Evolutionary conservation across 2,329 filamentous ascomycete species (phyloP), one percentile per base, ranked within the genome.

Genomic region (Fusarium sublunatum): DNA sequence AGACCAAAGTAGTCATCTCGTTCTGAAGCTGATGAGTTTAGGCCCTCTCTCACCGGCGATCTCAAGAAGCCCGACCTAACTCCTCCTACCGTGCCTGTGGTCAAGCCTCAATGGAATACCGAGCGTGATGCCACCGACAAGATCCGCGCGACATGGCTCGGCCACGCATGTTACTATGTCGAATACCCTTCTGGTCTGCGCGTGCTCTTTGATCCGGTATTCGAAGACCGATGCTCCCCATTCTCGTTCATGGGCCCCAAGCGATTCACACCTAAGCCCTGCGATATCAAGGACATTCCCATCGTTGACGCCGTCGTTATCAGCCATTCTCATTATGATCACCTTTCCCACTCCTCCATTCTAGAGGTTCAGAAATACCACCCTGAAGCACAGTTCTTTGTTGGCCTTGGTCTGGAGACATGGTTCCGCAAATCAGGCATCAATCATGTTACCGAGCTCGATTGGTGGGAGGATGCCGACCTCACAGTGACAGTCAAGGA

Each of bases 151-250:
- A 98, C 94, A 36, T 97, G 94, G 94, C 87, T 98, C 3, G 94
- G 94, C 32, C 94, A 98, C 75, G 93, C 94, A 4, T 97, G 93
- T 79, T 97, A 93, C 79, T 93, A 92, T 71, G 87, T 96, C 68
- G 94, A 97, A 76, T 97, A 93, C 70, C 92, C 93, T 2, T 84
- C 86, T 12, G 94, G 94, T 1, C 81, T 98, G 49, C 88, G 94
- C 51, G 92, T 96, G 4, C 85, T 98, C 4, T 97, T 97, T 74
- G 94, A 97, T 72, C 94, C 94, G 2, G 93, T 97, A 31, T 96
- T 97, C 67, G 92, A 94, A 74, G 87, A 92, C 62, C 88, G 92
- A 69, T 97, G 94, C 78, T 88, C 89, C 28, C 94, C 94, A 0
- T 82, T 94, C 67, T 82, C 81, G 34, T 88, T 87, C 65, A 71